Evolutionary conservation across 768 basidiomycete genomes (phyloP).

Genomic region (Mycena venus): DNA sequence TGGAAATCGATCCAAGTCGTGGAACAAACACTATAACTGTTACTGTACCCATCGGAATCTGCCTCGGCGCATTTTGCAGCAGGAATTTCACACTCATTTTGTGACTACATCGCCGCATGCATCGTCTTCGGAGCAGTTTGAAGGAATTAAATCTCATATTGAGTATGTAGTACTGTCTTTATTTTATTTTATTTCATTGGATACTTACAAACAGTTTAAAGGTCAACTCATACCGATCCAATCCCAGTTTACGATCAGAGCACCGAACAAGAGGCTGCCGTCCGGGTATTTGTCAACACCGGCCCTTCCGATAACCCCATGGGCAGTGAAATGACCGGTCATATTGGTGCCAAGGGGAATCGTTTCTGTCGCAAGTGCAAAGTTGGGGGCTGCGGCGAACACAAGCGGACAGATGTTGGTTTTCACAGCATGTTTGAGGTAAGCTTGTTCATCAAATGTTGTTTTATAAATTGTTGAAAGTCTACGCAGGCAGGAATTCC

Average conservation of each 20-base stretch:
- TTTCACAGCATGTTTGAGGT: constrained; percentile 50
- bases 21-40: constrained; percentile 59
- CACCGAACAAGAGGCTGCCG: constrained; percentile 41
- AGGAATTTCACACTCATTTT: constrained; percentile 53
- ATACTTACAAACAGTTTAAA: not conserved
- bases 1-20: constrained; percentile 58
- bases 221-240: not conserved
- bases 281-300: constrained; percentile 44
- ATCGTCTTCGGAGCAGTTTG: constrained; percentile 51
- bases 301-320: constrained; percentile 54
- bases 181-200: not conserved
- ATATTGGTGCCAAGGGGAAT: constrained; percentile 57
- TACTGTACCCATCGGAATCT: constrained; percentile 53
- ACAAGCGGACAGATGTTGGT: constrained; percentile 48
- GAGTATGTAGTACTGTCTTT: constrained; percentile 43
- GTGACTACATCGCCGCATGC: constrained; percentile 54
- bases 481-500: not conserved
- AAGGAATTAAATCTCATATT: constrained; percentile 46
- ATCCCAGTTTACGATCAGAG: not conserved
- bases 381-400: constrained; percentile 44
- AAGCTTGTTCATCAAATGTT: constrained; percentile 9
- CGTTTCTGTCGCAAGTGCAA: constrained; percentile 43
- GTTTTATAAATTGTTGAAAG: not conserved
- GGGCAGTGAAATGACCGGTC: constrained; percentile 52
- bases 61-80: constrained; percentile 48